Percentiles rank a stretch among this genome's conserved stretches.
Conservation (phyloP, 2,329 filamentous ascomycete species). For the Eutypa lata region DNA sequence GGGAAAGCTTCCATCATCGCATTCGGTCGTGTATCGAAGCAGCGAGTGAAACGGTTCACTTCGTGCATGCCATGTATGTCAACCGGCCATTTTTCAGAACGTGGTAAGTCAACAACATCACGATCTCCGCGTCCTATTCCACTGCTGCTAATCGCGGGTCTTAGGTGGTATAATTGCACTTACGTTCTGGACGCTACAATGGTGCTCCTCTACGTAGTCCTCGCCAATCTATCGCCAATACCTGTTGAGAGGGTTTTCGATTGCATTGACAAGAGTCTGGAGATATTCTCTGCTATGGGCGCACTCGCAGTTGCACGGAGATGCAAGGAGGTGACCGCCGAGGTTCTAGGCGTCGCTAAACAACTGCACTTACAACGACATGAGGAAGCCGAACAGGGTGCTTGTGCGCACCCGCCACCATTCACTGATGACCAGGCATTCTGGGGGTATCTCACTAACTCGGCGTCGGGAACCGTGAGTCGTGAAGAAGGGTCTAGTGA, state of each 20-base stretch:
- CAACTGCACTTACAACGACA: not conserved
- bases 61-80: slow-evolving; percentile 1
- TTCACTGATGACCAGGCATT: not conserved
- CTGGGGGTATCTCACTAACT: not conserved
- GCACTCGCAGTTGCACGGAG: slow-evolving; percentile 1
- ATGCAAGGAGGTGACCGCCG: slow-evolving; percentile 1
- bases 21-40: slow-evolving; percentile 3
- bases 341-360: slow-evolving; percentile 5
- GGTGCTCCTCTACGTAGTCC: slow-evolving; percentile 4
- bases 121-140: not conserved
- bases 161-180: slow-evolving; percentile 5
- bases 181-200: slow-evolving; percentile 4
- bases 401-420: not conserved
- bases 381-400: not conserved
- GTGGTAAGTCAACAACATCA: not conserved
- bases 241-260: not conserved
- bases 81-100: slow-evolving; percentile 1
- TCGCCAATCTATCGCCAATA: slow-evolving; percentile 1
- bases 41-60: not conserved
- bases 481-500: not conserved
- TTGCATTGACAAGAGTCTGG: slow-evolving; percentile 1
- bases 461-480: not conserved
- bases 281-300: slow-evolving; percentile 3
- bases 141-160: not conserved
- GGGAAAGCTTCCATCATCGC: not conserved